A percentile compares a stretch with the other conserved stretches of the same genome.
These are phyloP conservation scores for Lenzites betulinus DNA, from an alignment of 768 basidiomycete genomes.

Conservation along the genomic window DNA sequence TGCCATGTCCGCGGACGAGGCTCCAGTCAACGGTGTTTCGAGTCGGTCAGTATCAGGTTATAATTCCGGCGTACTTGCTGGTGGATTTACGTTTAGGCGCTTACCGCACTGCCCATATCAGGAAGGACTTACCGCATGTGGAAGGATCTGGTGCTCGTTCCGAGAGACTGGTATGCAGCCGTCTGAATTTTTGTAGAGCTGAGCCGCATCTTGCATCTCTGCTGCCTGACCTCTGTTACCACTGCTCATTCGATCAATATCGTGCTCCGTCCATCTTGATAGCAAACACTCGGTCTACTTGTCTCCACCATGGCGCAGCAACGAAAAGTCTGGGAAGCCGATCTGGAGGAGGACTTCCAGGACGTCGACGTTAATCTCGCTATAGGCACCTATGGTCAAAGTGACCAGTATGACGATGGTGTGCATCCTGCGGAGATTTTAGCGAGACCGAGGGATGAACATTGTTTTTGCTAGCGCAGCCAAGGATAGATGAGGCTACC, in stretches of 20 bases:
- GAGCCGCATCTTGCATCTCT: neutral
- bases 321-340: slow-evolving; percentile 77
- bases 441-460: slow-evolving; percentile 1
- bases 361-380: slow-evolving; percentile 72
- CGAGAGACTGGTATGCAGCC: neutral
- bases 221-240: neutral
- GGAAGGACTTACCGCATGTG: neutral
- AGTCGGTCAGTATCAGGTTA: no score
- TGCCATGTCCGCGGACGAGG: no score
- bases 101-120: no score
- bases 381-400: slow-evolving; percentile 70
- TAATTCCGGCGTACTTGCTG: no score
- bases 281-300: no score
- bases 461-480: slow-evolving; percentile 39
- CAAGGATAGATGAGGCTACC: slow-evolving; percentile 71
- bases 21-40: no score
- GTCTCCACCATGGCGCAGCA: slow-evolving; percentile 28
- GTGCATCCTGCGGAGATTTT: neutral
- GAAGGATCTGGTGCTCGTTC: neutral
- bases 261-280: no score
- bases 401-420: slow-evolving; percentile 70
- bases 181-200: neutral
- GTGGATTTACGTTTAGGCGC: no score
- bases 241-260: neutral
- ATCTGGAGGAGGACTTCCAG: slow-evolving; percentile 73